Percentiles rank a stretch among this genome's conserved stretches.
These are phyloP conservation scores for Eimeria necatrix DNA, from an alignment of 169 alveolate species.

Conservation along the genomic window DNA sequence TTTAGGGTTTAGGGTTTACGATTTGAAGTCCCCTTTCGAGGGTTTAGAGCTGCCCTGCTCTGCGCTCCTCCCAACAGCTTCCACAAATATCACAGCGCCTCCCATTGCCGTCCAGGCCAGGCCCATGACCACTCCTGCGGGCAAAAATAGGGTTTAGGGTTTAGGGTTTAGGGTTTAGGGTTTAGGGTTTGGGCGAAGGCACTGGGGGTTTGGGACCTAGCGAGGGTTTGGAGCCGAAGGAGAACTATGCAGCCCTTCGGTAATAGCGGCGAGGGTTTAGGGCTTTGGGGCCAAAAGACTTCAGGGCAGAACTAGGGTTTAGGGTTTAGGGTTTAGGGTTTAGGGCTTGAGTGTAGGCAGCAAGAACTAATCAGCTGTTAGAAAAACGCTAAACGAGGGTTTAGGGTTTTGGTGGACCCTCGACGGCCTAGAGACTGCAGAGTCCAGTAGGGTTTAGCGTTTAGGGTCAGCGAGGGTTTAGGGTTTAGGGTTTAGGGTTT, in stretches of 20 bases:
- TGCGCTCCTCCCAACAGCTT: conserved; percentile 89
- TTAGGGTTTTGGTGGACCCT: no score
- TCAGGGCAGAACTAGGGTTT: no score
- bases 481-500: not conserved
- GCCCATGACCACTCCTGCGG: conserved; percentile 95
- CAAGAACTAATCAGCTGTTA: no score
- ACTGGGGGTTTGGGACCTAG: not conserved
- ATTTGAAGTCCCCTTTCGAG: not conserved
- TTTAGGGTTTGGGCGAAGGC: not conserved
- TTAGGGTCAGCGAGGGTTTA: no score
- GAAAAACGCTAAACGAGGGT: no score
- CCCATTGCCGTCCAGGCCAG: conserved; percentile 97
- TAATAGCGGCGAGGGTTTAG: no score
- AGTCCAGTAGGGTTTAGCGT: no score
- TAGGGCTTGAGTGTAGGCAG: no score
- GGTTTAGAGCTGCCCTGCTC: not conserved
- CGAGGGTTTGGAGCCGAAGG: not conserved
- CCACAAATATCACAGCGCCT: conserved; percentile 95
- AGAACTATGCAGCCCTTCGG: no score
- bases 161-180: not conserved
- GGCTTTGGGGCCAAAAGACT: no score
- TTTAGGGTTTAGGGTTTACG: conserved; percentile 20
- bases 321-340: no score
- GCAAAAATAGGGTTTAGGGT: not conserved
- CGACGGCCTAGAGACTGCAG: no score